phyloP scores from a whole-genome alignment of 306 rosid genomes.

The Abrus pulchellus region DNA sequence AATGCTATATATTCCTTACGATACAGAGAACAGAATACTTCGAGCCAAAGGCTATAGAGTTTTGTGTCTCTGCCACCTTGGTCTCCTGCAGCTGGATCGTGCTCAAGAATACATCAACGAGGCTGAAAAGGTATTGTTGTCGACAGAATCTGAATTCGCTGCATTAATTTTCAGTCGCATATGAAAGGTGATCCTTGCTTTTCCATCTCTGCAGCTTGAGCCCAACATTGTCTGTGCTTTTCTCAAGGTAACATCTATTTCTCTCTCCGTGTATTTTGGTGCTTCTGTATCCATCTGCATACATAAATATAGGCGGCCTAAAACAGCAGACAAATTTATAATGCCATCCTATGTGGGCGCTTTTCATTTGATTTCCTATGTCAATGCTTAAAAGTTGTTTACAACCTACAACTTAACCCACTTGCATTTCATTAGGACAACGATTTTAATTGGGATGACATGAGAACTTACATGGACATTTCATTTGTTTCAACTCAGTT shows the following conservation, averaged over 20 bases:
- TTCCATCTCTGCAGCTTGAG: conserved; percentile 78
- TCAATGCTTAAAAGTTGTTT: conserved; percentile 23
- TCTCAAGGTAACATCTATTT: conserved; percentile 71
- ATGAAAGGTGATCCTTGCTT: conserved; percentile 32
- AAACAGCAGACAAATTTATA: not conserved
- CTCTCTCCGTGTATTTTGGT: not conserved
- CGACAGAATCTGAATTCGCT: conserved; percentile 35
- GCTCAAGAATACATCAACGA: conserved; percentile 89
- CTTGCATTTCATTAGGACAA: conserved; percentile 42
- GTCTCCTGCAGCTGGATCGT: conserved; percentile 84
- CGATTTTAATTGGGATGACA: conserved; percentile 10
- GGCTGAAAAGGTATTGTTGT: conserved; percentile 81
- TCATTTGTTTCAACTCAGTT: conserved; percentile 62
- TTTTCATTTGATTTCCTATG: not conserved
- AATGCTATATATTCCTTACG: conserved; percentile 87
- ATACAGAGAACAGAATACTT: conserved; percentile 70
- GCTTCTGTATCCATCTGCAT: not conserved
- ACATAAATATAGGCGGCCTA: conserved; percentile 9
- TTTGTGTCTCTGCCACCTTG: conserved; percentile 92
- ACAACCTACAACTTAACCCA: conserved; percentile 17
- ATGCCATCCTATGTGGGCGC: not conserved
- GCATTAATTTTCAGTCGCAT: conserved; percentile 27
- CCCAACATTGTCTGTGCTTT: conserved; percentile 88
- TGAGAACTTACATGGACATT: conserved; percentile 39
- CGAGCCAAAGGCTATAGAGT: conserved; percentile 93